Evolutionary conservation across 495 filamentous ascomycete species (phyloP).

Genomic region (Trichoderma reesei): DNA sequence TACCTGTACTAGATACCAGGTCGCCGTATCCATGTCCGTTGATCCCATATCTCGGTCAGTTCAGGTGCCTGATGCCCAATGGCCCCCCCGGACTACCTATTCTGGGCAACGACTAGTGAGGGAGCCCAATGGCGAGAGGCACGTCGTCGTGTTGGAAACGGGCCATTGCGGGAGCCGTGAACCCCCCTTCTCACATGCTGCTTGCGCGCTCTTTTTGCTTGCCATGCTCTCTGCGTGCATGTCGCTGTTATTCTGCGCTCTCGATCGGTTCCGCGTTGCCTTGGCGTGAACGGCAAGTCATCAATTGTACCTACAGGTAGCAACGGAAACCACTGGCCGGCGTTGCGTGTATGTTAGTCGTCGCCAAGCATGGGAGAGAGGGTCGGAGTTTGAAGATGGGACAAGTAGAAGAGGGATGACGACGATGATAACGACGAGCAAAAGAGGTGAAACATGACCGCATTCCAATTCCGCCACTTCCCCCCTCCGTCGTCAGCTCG

Average conservation of each 20-base stretch:
- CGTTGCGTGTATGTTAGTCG: neutral
- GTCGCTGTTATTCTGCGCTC: too few relatives aligned
- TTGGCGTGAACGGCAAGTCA: neutral
- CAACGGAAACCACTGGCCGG: neutral
- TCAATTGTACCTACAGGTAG: neutral
- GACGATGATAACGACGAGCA: neutral
- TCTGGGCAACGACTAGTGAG: neutral
- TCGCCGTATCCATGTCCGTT: neutral
- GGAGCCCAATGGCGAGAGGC: slow-evolving; percentile 3
- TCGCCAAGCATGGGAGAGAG: neutral
- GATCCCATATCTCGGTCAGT: neutral
- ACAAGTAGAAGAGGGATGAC: neutral
- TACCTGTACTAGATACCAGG: too few relatives aligned
- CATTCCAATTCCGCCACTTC: too few relatives aligned
- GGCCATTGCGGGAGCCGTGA: neutral
- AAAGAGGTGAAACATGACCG: too few relatives aligned
- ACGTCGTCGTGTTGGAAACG: slow-evolving; percentile 1
- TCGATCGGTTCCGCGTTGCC: neutral
- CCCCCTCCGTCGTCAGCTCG: too few relatives aligned
- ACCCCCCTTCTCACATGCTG: neutral
- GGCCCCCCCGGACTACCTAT: slow-evolving; percentile 3
- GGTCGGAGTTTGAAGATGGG: neutral
- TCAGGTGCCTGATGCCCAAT: slow-evolving; percentile 7
- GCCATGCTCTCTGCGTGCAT: neutral
- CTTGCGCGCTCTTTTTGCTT: neutral